Base-by-base conservation (phyloP, 208 protist genomes). In the Herpetomonas tarakana region DNA sequence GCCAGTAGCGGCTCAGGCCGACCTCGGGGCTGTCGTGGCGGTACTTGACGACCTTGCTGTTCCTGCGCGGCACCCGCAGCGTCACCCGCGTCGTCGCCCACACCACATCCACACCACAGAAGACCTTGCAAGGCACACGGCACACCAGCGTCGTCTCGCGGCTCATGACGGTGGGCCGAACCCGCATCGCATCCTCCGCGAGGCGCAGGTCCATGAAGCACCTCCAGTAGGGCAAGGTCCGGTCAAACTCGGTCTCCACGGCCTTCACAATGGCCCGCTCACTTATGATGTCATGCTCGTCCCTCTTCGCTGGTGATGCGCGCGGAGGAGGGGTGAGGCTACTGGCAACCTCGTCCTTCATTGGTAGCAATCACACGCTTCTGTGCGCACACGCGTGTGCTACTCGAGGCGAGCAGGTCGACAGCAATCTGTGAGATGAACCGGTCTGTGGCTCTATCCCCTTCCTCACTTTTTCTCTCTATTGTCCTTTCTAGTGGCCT, bases 151-250 rank as follows among this genome's bases (percentile, higher is more conserved):
- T 49, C 0, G 73, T 76, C 1, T 71, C 31, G 18, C 78, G 71
- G 1, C 29, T 41, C 50, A 76, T 47, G 0, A 92, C 62, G 11
- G 65, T 58, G 0, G 81, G 78, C 9, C 51, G 61, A 52, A 50
- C 50, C 1, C 55, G 25, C n/a, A 52, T 64, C 16, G 44, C 19
- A 18, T 49, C 19, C 16, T 4, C 19, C 24, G 19, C 58, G 2
- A 55, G 26, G 3, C 68, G 71, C 28, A 87, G 62, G 58, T 87
- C 81, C 7, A 71, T 56, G 63, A 69, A 87, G 44, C 75, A 78
- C 2, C 81, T 71, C 85, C 81, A 92, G 50, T 79, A 92, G 2
- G 85, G 85, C 25, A 88, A 63, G 12, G 76, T 80, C 24, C 85
- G 81, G 49, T 81, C 61, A 28, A 92, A 61, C 64, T 92, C 81